phyloP scores from a whole-genome alignment of 306 rosid species.

The Inga laurina region DNA sequence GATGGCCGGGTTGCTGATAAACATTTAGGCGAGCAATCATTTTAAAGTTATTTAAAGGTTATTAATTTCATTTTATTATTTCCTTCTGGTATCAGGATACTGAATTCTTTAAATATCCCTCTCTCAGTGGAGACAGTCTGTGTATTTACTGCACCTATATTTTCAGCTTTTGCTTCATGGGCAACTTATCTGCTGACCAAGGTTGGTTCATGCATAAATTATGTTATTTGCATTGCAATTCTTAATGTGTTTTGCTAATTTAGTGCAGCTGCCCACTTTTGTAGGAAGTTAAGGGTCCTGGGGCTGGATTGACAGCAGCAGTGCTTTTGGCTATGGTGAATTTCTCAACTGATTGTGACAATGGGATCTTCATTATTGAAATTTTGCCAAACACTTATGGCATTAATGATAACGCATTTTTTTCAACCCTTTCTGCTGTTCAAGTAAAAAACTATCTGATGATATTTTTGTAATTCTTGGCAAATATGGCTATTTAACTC shows the following conservation, averaged over 20 bases:
- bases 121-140: constrained; percentile 97
- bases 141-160: constrained; percentile 96
- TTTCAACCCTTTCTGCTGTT: not conserved
- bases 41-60: constrained; percentile 7
- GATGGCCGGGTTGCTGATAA: constrained; percentile 9
- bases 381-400: not conserved
- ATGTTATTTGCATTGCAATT: constrained; percentile 2
- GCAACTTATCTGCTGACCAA: constrained; percentile 85
- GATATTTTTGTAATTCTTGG: not conserved
- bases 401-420: not conserved
- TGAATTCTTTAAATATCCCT: constrained; percentile 90
- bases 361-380: not conserved
- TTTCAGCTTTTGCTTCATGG: constrained; percentile 98
- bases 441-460: not conserved
- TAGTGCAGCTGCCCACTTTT: constrained; percentile 30
- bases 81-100: constrained; percentile 54
- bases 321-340: constrained; percentile 91
- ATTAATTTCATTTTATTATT: constrained; percentile 30
- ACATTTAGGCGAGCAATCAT: constrained; percentile 18
- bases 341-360: constrained; percentile 32
- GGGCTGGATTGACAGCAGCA: constrained; percentile 97
- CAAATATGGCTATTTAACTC: not conserved
- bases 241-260: constrained; percentile 32
- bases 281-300: constrained; percentile 94
- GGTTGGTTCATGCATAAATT: constrained; percentile 50